Base-by-base conservation (phyloP, 108 stramenopile genomes). In the Aurantiochytrium sp. region DNA sequence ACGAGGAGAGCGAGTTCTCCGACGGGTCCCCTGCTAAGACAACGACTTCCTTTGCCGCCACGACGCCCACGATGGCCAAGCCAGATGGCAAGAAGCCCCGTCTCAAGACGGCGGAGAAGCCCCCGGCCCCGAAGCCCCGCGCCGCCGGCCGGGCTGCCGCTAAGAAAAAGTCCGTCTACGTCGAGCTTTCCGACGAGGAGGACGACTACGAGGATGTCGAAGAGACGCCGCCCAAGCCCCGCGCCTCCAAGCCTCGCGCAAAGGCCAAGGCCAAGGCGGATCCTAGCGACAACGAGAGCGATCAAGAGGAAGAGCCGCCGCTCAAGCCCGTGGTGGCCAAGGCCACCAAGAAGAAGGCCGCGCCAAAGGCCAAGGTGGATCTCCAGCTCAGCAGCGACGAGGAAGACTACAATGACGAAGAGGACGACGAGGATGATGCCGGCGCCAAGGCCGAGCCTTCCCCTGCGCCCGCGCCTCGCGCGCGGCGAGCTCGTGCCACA, bases 341-440 rank as follows among this genome's bases (percentile, higher is more conserved):
- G 86, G 86, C 54, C 4, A 6, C 86, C 0, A 41, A 21, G n/a
- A 87, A 59, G 55, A 41, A 65, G 32, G 65, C 34, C 8, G 15
- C 53, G 55, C n/a, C n/a, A n/a, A n/a, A n/a, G n/a, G n/a, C n/a
- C n/a, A 87, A 68, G 86, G 10, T 65, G 15, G 59, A 52, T 52
- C 50, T 52, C 50, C 15, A 52, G 8, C 50, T 52, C 50, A 17
- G 17, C 19, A 31, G 32, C 1, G 65, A 68, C 65, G 65, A 68
- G 31, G 65, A 68, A n/a, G 65, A 68, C 32, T 24, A 85, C 10
- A 41, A 85, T 19, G 52, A 52, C 42, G 81, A 85, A 0, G 48
- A 52, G 1, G 54, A 55, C 3, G 54, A 39, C 17, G 86, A 86
- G 12, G 54, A 55, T 1, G 85, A 85, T 4, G 85, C 31, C 8